Evolutionary conservation across 768 basidiomycete genomes (phyloP).

Genomic region (Panaeolus papilionaceus): DNA sequence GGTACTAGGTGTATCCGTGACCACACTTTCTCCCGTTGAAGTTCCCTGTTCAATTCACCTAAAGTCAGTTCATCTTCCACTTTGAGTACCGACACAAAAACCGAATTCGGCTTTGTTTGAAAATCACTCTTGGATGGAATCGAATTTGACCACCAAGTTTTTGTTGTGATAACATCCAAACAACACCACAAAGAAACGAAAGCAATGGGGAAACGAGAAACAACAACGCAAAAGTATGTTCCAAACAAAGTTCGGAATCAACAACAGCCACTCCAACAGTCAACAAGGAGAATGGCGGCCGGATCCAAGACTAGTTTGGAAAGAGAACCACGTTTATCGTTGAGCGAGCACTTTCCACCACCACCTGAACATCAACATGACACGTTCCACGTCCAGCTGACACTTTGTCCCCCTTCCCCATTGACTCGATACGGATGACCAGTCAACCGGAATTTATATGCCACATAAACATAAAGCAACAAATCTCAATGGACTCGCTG

Average conservation of each 20-base stretch:
- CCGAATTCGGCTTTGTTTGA: background rate
- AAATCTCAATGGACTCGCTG: background rate
- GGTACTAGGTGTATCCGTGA: constrained; percentile 95
- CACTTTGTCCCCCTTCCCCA: constrained; percentile 27
- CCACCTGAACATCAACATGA: constrained; percentile 36
- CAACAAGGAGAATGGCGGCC: constrained; percentile 46
- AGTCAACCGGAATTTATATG: constrained; percentile 19
- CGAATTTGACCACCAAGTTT: background rate
- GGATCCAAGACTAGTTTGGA: constrained; percentile 51
- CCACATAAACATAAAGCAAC: constrained; percentile 12
- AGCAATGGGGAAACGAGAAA: constrained; percentile 11
- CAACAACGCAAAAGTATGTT: constrained; percentile 9
- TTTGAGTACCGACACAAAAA: constrained; percentile 38
- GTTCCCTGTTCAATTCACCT: constrained; percentile 66
- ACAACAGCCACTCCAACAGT: constrained; percentile 29
- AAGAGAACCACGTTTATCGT: constrained; percentile 67
- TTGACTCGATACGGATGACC: constrained; percentile 18
- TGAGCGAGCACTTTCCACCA: constrained; percentile 52
- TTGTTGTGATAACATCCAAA: constrained; percentile 11
- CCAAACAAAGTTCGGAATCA: constrained; percentile 10
- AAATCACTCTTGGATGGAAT: background rate
- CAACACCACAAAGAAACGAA: background rate
- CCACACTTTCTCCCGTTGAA: constrained; percentile 93
- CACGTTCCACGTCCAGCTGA: constrained; percentile 79
- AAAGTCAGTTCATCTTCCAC: constrained; percentile 47